Percentiles rank a stretch among this genome's conserved stretches.
These are phyloP conservation scores for Fusarium sp. DNA, from an alignment of 2,329 filamentous ascomycete genomes.

Conservation along the genomic window DNA sequence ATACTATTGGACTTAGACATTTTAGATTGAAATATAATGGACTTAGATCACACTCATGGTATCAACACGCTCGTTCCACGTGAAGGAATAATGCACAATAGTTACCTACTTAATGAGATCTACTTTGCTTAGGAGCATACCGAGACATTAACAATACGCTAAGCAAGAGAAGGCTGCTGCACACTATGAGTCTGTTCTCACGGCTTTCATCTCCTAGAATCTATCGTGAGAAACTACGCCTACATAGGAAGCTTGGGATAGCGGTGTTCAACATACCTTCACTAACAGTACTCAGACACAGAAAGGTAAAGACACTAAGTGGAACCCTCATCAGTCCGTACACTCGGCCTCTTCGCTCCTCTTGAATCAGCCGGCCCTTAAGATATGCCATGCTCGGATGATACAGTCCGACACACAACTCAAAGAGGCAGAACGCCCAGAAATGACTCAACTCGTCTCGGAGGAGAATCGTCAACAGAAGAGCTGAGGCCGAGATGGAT, in stretches of 20 bases:
- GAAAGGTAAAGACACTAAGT: background rate
- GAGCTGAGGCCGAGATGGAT: background rate
- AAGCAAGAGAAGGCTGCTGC: background rate
- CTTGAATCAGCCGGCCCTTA: fast-evolving
- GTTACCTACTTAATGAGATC: background rate
- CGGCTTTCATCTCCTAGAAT: background rate
- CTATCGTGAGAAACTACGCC: fast-evolving
- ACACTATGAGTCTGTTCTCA: background rate
- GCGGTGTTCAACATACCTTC: background rate
- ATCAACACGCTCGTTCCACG: fast-evolving
- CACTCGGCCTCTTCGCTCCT: background rate
- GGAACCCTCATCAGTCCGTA: background rate
- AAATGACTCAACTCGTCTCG: background rate
- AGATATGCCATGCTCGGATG: background rate
- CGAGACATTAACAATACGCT: background rate
- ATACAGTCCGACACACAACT: background rate
- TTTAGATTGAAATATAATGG: background rate
- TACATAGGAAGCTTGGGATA: fast-evolving
- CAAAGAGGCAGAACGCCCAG: background rate
- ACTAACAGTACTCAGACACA: background rate
- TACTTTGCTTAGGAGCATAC: background rate
- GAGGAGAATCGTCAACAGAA: background rate
- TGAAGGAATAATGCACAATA: background rate
- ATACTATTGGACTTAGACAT: background rate
- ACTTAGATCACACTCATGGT: background rate